phyloP scores from a whole-genome alignment of 306 rosid species.

The Dalbergia oliveri region DNA sequence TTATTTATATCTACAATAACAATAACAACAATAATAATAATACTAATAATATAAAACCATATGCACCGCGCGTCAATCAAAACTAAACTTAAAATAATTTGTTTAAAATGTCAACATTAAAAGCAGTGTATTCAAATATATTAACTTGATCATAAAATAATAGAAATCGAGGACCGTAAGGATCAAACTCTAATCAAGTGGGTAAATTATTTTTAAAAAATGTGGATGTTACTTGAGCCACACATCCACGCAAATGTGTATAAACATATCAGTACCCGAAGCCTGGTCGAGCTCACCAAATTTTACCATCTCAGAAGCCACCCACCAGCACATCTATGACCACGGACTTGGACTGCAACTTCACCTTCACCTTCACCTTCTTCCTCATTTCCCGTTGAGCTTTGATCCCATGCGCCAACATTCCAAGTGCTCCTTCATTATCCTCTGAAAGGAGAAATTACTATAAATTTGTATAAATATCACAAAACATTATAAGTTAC shows the following conservation, averaged over 20 bases:
- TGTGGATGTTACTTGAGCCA: slow-evolving; percentile 38
- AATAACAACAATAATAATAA: neutral
- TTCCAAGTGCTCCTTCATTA: slow-evolving; percentile 22
- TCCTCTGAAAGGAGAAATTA: too few relatives aligned
- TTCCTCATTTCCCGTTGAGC: neutral
- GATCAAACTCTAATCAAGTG: slow-evolving; percentile 38
- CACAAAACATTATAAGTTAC: too few relatives aligned
- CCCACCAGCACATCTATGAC: slow-evolving; percentile 48
- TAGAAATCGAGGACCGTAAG: slow-evolving; percentile 30
- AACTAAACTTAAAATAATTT: neutral
- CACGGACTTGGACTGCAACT: neutral
- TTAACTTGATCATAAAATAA: slow-evolving; percentile 1
- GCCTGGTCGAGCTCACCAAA: slow-evolving; percentile 8
- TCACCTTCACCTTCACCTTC: neutral
- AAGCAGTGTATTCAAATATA: slow-evolving; percentile 4
- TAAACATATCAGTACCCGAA: neutral
- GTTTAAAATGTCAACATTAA: neutral
- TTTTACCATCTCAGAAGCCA: slow-evolving; percentile 33
- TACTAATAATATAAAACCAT: neutral
- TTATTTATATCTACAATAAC: neutral
- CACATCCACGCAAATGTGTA: slow-evolving; percentile 41
- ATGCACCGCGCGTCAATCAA: neutral
- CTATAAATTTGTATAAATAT: too few relatives aligned
- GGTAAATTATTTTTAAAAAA: neutral
- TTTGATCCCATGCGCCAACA: neutral